Evolutionary conservation across 1,284 basidiomycete species (phyloP), one percentile per base, ranked within the genome.

Genomic region (Tilletia walkeri): DNA sequence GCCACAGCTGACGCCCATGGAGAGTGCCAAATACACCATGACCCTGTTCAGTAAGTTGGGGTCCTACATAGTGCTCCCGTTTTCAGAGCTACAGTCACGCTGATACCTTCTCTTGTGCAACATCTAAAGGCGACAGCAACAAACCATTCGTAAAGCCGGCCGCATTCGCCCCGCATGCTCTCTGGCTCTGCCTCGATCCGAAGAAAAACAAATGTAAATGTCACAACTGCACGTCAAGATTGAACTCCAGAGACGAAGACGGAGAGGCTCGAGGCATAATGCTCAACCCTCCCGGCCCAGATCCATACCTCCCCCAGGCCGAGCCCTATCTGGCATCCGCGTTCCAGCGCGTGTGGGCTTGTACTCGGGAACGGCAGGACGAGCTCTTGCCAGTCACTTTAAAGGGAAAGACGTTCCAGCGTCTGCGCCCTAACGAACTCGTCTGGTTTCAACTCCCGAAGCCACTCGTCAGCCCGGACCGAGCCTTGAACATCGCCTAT

Each of bases 381-480:
- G 59, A 63, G 18, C 36, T 63, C 34, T 14, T 39, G 3, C 59
- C 59, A 7, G 36, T 39, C 36, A 3, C 16, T 4, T n/a, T 38
- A 3, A n/a, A 39, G 16, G 59, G 59, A 18, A 41, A 63, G 6
- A 14, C 16, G 16, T 63, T 20, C 1, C 59, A 63, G n/a, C 6
- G 10, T n/a, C 20, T 63, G 14, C 30, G 38, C 10, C 20, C 38
- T 16, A 18, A 63, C 34, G 59, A 63, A 16, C 36, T 63, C 36
- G 59, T 63, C 59, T 63, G 59, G 59, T 41, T 63, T 36, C 16
- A n/a, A 10, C 59, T 63, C 36, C 36, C 59, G 9, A 34, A 63
- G 54, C 54, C 54, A 4, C 12, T 56, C 5, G 14, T 63, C 59
- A 38, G 34, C 16, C 34, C 9, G 16, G 59, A 38, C 12, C 12